Evolutionary conservation across 2,329 filamentous ascomycete species (phyloP).

Genomic region (Pseudogymnoascus sp.): DNA sequence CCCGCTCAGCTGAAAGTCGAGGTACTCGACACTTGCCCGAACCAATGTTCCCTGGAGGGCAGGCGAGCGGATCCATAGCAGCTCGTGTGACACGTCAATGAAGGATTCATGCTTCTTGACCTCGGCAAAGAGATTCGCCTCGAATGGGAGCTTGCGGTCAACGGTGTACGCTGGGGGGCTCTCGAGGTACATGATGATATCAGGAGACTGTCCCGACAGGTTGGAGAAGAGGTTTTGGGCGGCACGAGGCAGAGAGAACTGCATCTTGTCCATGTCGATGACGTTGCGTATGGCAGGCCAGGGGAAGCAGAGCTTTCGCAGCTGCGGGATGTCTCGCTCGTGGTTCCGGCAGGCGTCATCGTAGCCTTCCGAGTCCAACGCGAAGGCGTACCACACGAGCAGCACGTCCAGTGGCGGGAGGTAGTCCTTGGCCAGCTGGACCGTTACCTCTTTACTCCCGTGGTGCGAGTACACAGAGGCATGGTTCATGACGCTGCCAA

Average conservation of each 20-base stretch:
- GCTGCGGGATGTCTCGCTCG: background rate
- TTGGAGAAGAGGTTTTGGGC: conserved; percentile 11
- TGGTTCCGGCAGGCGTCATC: conserved; percentile 9
- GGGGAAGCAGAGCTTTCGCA: conserved; percentile 11
- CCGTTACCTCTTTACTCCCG: conserved; percentile 1
- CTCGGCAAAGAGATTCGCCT: background rate
- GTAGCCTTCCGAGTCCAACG: background rate
- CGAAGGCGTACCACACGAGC: background rate
- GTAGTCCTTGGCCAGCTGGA: conserved; percentile 11
- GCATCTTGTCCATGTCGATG: conserved; percentile 6
- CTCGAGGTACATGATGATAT: conserved; percentile 10
- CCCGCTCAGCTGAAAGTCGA: background rate
- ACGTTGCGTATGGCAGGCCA: conserved; percentile 12
- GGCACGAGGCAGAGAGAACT: conserved; percentile 11
- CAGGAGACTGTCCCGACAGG: conserved; percentile 9
- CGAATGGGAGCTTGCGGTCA: background rate
- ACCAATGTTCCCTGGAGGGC: background rate
- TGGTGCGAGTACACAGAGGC: background rate
- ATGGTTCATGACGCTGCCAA: background rate
- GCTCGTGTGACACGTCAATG: background rate
- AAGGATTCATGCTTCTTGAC: background rate
- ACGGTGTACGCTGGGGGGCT: conserved; percentile 10
- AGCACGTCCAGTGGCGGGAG: conserved; percentile 12
- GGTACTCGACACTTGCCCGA: conserved; percentile 6
- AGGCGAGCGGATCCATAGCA: background rate